Conservation (phyloP, 495 filamentous ascomycete species). For the Parathielavia appendiculata region DNA sequence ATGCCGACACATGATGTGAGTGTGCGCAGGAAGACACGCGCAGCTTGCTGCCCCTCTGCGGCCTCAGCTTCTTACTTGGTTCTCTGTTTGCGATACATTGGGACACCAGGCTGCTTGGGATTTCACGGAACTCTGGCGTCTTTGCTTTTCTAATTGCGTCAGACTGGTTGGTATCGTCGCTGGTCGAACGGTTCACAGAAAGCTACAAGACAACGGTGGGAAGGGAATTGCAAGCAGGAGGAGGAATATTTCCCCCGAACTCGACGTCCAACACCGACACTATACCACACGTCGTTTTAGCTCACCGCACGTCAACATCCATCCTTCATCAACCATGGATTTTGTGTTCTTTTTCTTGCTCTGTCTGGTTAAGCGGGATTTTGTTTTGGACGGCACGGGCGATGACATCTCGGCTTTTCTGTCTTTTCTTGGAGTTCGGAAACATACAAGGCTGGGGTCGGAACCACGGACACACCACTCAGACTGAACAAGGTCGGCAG, state of each 20-base stretch:
- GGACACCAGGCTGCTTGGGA: constrained; percentile 26
- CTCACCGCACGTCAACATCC: constrained; percentile 10
- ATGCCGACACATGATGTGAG: constrained; percentile 34
- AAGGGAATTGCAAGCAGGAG: constrained; percentile 11
- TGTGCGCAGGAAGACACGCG: constrained; percentile 20
- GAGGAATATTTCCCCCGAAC: constrained; percentile 7
- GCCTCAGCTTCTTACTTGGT: constrained; percentile 19
- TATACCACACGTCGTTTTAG: constrained; percentile 11
- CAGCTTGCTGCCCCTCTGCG: constrained; percentile 23
- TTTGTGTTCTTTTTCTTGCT: constrained; percentile 19
- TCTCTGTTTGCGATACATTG: constrained; percentile 22
- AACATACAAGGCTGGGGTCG: constrained; percentile 15
- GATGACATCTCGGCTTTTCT: constrained; percentile 20
- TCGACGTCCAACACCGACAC: constrained; percentile 14
- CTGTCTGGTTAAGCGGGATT: constrained; percentile 15
- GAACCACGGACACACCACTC: constrained; percentile 20
- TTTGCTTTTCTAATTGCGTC: constrained; percentile 13
- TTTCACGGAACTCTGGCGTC: constrained; percentile 25
- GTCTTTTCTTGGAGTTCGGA: constrained; percentile 19
- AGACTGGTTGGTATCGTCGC: constrained; percentile 23
- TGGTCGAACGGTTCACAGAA: constrained; percentile 24
- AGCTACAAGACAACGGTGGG: constrained; percentile 19
- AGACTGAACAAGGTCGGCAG: constrained; percentile 19
- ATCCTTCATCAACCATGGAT: constrained; percentile 22
- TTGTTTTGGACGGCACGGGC: constrained; percentile 17